Conservation (phyloP, 352 stramenopile genomes). For the Pythium dissimile region DNA sequence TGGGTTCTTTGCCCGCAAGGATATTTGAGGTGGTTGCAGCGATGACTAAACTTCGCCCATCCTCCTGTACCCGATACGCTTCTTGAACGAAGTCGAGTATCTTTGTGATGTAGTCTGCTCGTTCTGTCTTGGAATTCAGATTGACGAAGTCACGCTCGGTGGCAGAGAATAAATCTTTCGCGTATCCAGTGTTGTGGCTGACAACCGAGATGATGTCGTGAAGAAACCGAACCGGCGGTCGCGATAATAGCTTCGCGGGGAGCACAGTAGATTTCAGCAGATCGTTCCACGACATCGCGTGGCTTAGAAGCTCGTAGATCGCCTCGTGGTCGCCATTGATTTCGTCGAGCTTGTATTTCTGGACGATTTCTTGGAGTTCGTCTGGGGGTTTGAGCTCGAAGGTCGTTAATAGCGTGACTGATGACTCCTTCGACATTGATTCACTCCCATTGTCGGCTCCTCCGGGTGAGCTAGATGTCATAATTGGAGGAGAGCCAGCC, state of each 20-base stretch:
- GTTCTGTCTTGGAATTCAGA: conserved; percentile 64
- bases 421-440: background rate
- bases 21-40: conserved; percentile 77
- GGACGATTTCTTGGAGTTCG: conserved; percentile 28
- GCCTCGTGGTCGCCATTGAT: conserved; percentile 57
- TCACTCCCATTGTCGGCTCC: background rate
- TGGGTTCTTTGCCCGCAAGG: conserved; percentile 67
- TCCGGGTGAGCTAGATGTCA: conserved; percentile 1
- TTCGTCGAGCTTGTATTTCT: conserved; percentile 38
- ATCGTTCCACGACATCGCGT: conserved; percentile 79
- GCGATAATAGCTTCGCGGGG: conserved; percentile 65
- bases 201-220: conserved; percentile 75
- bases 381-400: conserved; percentile 43
- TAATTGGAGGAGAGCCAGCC: conserved; percentile 9
- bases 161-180: conserved; percentile 35
- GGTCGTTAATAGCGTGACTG: conserved; percentile 19
- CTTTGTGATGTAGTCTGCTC: conserved; percentile 71
- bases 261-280: conserved; percentile 66
- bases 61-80: conserved; percentile 35
- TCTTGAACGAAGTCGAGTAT: conserved; percentile 72
- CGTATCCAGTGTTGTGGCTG: conserved; percentile 68
- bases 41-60: conserved; percentile 35
- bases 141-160: conserved; percentile 64
- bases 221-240: conserved; percentile 76
- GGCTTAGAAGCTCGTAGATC: conserved; percentile 57